phyloP scores from a whole-genome alignment of 148 eudicot genomes.

The Vaccinium corymbosum region DNA sequence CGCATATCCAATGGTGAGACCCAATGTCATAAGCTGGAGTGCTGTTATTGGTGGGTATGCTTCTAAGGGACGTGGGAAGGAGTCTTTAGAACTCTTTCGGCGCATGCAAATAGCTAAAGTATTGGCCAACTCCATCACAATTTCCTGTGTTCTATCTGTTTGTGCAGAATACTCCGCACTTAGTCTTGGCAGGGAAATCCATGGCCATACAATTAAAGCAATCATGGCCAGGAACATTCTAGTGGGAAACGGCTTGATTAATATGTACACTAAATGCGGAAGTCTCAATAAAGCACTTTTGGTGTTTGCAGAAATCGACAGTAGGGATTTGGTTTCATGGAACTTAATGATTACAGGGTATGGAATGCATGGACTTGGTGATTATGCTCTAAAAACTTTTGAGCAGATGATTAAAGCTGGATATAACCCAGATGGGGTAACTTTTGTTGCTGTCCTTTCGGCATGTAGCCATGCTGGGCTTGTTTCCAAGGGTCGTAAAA shows the following conservation, averaged over 20 bases:
- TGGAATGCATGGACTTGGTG: conserved; percentile 57
- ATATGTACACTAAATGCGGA: conserved; percentile 66
- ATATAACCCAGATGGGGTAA: conserved; percentile 40
- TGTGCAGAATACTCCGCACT: conserved; percentile 56
- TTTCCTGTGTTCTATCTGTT: conserved; percentile 42
- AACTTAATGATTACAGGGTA: conserved; percentile 54
- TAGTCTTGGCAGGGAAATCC: conserved; percentile 50
- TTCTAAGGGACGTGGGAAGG: conserved; percentile 31
- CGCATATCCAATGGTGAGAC: conserved; percentile 26
- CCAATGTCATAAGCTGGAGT: conserved; percentile 61
- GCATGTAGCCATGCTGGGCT: conserved; percentile 56
- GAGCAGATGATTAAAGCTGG: conserved; percentile 40
- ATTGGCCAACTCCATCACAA: conserved; percentile 39
- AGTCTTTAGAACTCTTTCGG: conserved; percentile 50
- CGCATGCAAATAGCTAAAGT: conserved; percentile 50
- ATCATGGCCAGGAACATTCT: conserved; percentile 24
- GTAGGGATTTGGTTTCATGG: conserved; percentile 46
- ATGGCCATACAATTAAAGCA: conserved; percentile 38
- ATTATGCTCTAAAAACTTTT: conserved; percentile 33
- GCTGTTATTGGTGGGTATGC: conserved; percentile 50
- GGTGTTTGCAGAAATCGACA: conserved; percentile 30
- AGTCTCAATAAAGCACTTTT: conserved; percentile 34
- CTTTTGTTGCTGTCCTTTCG: conserved; percentile 56
- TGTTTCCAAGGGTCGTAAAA: conserved; percentile 39
- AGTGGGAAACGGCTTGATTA: conserved; percentile 52